Conservation (phyloP, 176 grass and related monocot genomes). For the Oryza meyeriana region DNA sequence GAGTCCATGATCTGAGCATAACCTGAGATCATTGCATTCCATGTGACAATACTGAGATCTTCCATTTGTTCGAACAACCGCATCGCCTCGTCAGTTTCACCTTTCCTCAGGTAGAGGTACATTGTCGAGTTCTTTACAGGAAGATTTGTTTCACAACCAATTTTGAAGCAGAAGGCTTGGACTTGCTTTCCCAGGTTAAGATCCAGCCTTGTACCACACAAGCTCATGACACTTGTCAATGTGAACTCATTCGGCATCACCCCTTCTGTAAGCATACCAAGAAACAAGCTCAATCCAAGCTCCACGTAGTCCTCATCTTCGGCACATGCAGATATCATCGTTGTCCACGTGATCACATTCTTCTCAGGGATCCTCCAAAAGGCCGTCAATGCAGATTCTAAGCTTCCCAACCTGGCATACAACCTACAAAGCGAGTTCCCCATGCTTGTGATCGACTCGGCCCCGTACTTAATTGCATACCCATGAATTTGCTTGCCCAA, state of each 20-base stretch:
- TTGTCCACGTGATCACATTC: constrained; percentile 85
- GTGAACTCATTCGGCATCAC: constrained; percentile 67
- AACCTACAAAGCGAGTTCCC: constrained; percentile 66
- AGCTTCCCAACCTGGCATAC: constrained; percentile 59
- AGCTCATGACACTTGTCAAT: constrained; percentile 64
- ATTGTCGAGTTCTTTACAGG: constrained; percentile 70
- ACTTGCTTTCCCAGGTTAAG: constrained; percentile 68
- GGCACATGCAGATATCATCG: constrained; percentile 66
- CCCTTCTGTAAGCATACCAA: constrained; percentile 62
- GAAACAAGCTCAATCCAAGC: constrained; percentile 59
- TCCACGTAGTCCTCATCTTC: constrained; percentile 51
- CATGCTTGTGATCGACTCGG: constrained; percentile 48
- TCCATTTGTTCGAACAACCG: constrained; percentile 65
- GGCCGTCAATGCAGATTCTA: constrained; percentile 43
- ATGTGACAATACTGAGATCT: constrained; percentile 55
- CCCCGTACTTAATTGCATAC: constrained; percentile 53
- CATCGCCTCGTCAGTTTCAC: constrained; percentile 56
- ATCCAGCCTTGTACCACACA: constrained; percentile 59
- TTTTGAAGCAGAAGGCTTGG: constrained; percentile 72
- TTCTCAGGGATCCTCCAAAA: constrained; percentile 58
- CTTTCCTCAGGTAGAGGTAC: constrained; percentile 74
- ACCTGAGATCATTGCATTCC: constrained; percentile 75
- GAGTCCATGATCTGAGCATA: constrained; percentile 67
- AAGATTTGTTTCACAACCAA: constrained; percentile 51
- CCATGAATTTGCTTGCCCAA: constrained; percentile 65